Evolutionary conservation across 78 protist species (phyloP).

Genomic region (Dictyostelium firmibasis): DNA sequence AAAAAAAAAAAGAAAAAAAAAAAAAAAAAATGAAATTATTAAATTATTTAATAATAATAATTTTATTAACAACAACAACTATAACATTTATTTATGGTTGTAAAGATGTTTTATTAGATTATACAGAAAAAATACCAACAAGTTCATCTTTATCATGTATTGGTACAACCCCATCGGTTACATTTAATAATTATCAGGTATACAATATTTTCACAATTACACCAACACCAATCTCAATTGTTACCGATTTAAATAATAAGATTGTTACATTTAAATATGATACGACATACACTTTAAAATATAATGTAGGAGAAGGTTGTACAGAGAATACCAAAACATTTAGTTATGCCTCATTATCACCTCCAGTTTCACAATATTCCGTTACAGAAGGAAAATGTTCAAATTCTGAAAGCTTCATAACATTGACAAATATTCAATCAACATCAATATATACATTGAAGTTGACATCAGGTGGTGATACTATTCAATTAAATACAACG

Average conservation of each 20-base stretch:
- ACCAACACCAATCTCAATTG: not conserved
- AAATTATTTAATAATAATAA: not conserved
- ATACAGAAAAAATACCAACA: not conserved
- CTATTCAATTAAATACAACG: not conserved
- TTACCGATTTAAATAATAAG: not conserved
- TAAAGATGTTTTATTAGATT: not conserved
- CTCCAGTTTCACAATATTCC: not conserved
- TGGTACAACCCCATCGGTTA: not conserved
- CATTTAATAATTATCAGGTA: not conserved
- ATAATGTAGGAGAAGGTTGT: not conserved
- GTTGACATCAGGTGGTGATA: not conserved
- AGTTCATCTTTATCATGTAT: not conserved
- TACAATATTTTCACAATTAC: not conserved
- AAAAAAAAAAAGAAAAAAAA: not conserved
- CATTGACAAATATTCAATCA: not conserved
- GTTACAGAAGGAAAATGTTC: not conserved
- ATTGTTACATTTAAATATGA: not conserved
- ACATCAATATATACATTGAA: not conserved
- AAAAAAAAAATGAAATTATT: not conserved
- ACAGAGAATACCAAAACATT: not conserved
- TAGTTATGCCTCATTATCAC: not conserved
- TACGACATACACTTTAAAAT: not conserved
- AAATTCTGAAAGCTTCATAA: not conserved
- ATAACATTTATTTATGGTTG: not conserved
- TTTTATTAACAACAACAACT: not conserved